These are phyloP conservation scores for Mortierella polycephala DNA, from an alignment of 371 early-diverging fungal species.

Conservation along the genomic window DNA sequence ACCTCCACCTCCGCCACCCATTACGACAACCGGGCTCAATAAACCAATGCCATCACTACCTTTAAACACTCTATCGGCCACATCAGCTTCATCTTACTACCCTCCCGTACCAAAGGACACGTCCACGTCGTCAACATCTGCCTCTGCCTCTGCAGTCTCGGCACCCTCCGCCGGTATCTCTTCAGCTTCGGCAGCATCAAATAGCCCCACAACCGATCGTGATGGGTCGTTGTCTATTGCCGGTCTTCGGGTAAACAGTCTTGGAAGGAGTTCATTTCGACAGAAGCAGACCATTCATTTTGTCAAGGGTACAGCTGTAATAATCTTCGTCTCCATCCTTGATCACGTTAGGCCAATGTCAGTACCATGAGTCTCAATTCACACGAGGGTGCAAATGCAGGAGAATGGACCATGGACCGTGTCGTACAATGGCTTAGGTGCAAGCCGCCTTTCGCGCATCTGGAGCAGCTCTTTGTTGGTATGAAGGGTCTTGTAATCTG, in stretches of 20 bases:
- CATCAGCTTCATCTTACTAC: slow-evolving; percentile 17
- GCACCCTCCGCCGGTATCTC: neutral
- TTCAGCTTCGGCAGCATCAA: slow-evolving; percentile 1
- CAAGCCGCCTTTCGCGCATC: slow-evolving; percentile 22
- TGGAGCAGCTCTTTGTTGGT: slow-evolving; percentile 47
- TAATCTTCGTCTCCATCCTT: neutral
- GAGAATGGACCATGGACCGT: slow-evolving; percentile 50
- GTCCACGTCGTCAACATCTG: neutral
- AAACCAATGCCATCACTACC: slow-evolving; percentile 24
- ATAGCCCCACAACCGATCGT: slow-evolving; percentile 35
- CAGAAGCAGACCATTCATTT: too few species aligned
- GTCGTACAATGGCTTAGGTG: slow-evolving; percentile 46
- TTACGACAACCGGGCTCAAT: slow-evolving; percentile 31
- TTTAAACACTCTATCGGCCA: neutral
- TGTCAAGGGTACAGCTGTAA: too few species aligned
- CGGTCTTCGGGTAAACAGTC: slow-evolving; percentile 24
- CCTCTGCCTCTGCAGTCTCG: slow-evolving; percentile 4
- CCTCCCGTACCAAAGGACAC: slow-evolving; percentile 30
- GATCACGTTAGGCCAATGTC: slow-evolving; percentile 29
- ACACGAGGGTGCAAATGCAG: slow-evolving; percentile 20
- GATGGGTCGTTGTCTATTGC: slow-evolving; percentile 20
- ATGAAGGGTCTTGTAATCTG: neutral
- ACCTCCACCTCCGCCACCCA: slow-evolving; percentile 43
- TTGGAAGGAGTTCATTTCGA: neutral
- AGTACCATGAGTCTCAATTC: slow-evolving; percentile 43